phyloP scores from a whole-genome alignment of 805 yeast species.

The Phaffomyces opuntiae region DNA sequence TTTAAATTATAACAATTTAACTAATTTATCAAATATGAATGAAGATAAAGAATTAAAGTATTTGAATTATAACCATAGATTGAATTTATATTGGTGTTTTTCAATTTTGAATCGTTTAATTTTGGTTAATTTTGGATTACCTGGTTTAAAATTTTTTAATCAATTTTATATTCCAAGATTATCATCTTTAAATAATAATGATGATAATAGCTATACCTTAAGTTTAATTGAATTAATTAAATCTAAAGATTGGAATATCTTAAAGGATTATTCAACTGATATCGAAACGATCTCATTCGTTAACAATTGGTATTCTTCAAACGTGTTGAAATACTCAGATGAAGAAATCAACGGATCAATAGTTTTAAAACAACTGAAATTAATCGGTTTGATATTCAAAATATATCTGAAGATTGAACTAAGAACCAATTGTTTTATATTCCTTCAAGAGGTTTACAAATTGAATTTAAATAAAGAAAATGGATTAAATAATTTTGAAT shows the following conservation, averaged over 20 bases:
- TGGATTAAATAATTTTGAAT: conserved; percentile 22
- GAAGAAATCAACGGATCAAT: conserved; percentile 9
- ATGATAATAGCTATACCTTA: conserved; percentile 12
- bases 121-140: conserved; percentile 18
- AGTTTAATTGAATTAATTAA: conserved; percentile 6
- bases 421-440: conserved; percentile 10
- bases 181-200: conserved; percentile 9
- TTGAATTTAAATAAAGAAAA: conserved; percentile 12
- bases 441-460: conserved; percentile 8
- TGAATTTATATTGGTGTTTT: conserved; percentile 39
- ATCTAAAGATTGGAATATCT: conserved; percentile 7
- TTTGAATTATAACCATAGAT: conserved; percentile 20
- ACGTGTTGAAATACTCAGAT: conserved; percentile 23
- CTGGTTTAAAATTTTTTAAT: conserved; percentile 18
- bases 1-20: conserved; percentile 18
- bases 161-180: conserved; percentile 27
- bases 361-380: conserved; percentile 5
- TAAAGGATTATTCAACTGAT: conserved; percentile 5
- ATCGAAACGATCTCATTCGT: conserved; percentile 14
- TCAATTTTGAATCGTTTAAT: conserved; percentile 26
- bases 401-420: conserved; percentile 15
- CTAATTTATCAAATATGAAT: conserved; percentile 14
- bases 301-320: conserved; percentile 29
- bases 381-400: conserved; percentile 9
- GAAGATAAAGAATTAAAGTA: conserved; percentile 12